Evolutionary conservation across 768 basidiomycete genomes (phyloP).

Genomic region (Baorangia bicolor): DNA sequence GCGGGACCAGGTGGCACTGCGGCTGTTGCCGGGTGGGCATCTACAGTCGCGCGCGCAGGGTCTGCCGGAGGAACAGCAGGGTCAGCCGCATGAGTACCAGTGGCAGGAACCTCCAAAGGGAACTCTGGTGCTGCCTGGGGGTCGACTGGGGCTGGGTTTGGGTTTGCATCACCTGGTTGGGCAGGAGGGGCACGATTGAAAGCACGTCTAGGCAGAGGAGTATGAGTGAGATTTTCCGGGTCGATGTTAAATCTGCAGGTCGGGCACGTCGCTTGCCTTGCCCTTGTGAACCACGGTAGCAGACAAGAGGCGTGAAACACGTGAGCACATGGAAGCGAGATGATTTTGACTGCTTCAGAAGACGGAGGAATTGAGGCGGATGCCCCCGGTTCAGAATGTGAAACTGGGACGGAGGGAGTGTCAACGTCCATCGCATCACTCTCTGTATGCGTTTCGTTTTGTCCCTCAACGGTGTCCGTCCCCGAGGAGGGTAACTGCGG

Average conservation of each 20-base stretch:
- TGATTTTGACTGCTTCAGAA: slow-evolving; percentile 43
- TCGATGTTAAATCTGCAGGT: slow-evolving; percentile 84
- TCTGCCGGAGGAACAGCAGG: slow-evolving; percentile 1
- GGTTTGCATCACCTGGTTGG: slow-evolving; percentile 11
- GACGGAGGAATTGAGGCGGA: slow-evolving; percentile 7
- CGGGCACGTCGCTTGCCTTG: slow-evolving; percentile 78
- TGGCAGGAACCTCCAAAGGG: slow-evolving; percentile 4
- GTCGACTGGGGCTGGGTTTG: slow-evolving; percentile 12
- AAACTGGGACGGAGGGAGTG: slow-evolving; percentile 2
- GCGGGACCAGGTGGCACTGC: neutral
- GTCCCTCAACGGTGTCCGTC: neutral
- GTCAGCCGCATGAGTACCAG: neutral
- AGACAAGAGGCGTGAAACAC: slow-evolving; percentile 80
- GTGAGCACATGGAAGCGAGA: slow-evolving; percentile 76
- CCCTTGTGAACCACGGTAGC: slow-evolving; percentile 79
- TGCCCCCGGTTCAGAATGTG: slow-evolving; percentile 11
- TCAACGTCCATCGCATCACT: slow-evolving; percentile 24
- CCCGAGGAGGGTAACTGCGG: neutral
- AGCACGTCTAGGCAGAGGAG: slow-evolving; percentile 18
- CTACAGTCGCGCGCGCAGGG: neutral
- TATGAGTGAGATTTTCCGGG: slow-evolving; percentile 67
- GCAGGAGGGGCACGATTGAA: slow-evolving; percentile 16
- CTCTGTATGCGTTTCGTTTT: slow-evolving; percentile 2
- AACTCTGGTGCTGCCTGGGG: slow-evolving; percentile 5
- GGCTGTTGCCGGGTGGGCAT: neutral